A percentile compares a stretch with the other conserved stretches of the same genome.
Evolutionary conservation across 1,284 basidiomycete genomes (phyloP).

Genomic region (Pulchroboletus neoregius): DNA sequence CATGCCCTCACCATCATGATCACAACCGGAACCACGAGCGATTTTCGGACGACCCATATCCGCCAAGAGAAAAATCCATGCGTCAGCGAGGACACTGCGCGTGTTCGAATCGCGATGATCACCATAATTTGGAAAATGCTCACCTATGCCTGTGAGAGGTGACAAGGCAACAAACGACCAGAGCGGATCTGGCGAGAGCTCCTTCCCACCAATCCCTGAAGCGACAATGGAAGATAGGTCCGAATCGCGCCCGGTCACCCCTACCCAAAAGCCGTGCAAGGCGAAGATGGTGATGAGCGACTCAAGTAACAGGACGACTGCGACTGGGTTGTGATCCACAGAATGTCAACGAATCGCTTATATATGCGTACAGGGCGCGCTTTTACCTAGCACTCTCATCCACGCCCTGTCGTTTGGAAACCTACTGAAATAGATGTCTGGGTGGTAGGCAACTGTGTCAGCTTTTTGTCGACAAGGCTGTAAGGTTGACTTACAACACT

Average conservation of each 20-base stretch:
- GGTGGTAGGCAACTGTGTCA: too few relatives aligned
- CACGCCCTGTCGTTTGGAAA: too few relatives aligned
- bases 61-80: conserved; percentile 16
- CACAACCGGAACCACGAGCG: conserved; percentile 1
- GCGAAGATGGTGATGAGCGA: background rate
- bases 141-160: conserved; percentile 10
- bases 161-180: conserved; percentile 13
- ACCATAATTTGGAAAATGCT: background rate
- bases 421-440: too few relatives aligned
- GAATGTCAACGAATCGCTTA: conserved; percentile 2
- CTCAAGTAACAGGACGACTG: too few relatives aligned
- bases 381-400: too few relatives aligned
- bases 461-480: background rate
- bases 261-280: conserved; percentile 15
- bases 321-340: background rate
- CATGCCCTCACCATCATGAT: too few relatives aligned
- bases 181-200: conserved; percentile 4
- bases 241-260: background rate
- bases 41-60: conserved; percentile 9
- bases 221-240: conserved; percentile 15
- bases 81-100: conserved; percentile 6
- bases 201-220: background rate
- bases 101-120: background rate
- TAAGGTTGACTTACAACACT: conserved; percentile 8
- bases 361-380: too few relatives aligned